Evolutionary conservation across 164 flowering plant genomes (phyloP), one percentile per base, ranked within the genome.

Genomic region (Vitis rotundifolia): DNA sequence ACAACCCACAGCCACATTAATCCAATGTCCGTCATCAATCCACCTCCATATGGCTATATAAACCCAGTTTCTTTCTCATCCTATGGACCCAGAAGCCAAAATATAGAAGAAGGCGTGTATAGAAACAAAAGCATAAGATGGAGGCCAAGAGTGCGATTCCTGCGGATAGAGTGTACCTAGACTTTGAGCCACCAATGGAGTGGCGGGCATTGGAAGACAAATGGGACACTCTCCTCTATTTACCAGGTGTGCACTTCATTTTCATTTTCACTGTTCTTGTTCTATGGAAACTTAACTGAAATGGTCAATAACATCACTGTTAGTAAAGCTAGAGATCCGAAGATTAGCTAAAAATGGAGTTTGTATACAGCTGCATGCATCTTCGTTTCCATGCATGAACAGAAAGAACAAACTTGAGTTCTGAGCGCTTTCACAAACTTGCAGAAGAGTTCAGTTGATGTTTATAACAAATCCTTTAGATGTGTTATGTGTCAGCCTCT

Each of bases 161-260:
- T 44, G 11, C 22, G 10, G 6, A 37, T 2, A 71, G 59, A 14
- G 70, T 13, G 2, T 77, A 74, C 22, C 72, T 72, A 50, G 73
- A 76, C 2, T 69, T 74, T 28, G 80, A 74, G 10, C 79, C 82
- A 47, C 12, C 47, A 5, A 53, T 37, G 5, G 77, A 73, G 5
- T 68, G n/a, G n/a, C n/a, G 68, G 79, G 59, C 48, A 11, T 18
- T 4, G 2, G 80, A 72, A 29, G 61, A 71, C 7, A 71, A 13
- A 12, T 52, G n/a, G 14, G 75, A 76, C 65, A 74, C 73, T 47
- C 62, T 72, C 48, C 55, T 77, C 54, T 19, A 61, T 69, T 56
- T 79, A 4, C 77, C 79, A 11, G 84, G 81, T 77, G 14, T 59
- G 53, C 55, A 9, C 22, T 8, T 28, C 44, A 8, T 7, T 63